Evolutionary conservation across 495 filamentous ascomycete species (phyloP).

Genomic region (Choiromyces venosus): DNA sequence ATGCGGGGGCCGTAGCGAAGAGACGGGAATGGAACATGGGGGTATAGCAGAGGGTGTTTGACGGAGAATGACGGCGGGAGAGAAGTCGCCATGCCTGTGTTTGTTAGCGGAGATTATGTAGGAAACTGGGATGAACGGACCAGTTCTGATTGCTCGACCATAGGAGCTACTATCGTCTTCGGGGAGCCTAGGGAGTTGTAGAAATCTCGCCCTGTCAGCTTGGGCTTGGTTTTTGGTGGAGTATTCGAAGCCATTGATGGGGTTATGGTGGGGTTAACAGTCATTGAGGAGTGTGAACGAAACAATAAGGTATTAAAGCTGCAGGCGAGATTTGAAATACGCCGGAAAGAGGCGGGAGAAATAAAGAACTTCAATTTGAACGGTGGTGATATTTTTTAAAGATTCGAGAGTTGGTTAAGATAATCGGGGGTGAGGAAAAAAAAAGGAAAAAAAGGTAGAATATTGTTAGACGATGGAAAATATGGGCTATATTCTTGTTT

Average conservation of each 20-base stretch:
- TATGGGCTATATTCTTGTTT: no score
- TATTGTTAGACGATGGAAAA: neutral
- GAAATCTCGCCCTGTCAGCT: conserved; percentile 78
- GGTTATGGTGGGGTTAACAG: neutral
- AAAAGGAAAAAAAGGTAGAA: neutral
- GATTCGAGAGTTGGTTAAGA: conserved; percentile 22
- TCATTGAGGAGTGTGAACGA: conserved; percentile 3
- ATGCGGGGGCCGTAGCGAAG: conserved; percentile 66
- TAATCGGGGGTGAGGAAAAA: conserved; percentile 9
- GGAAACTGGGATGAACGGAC: conserved; percentile 50
- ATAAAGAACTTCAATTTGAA: conserved; percentile 16
- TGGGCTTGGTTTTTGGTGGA: conserved; percentile 44
- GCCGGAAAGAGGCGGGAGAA: conserved; percentile 24
- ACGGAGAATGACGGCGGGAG: conserved; percentile 77
- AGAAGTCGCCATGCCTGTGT: conserved; percentile 88
- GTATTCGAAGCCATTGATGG: neutral
- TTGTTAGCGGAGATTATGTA: conserved; percentile 36
- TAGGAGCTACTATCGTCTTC: conserved; percentile 84
- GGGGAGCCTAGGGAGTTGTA: conserved; percentile 91
- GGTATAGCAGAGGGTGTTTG: conserved; percentile 69
- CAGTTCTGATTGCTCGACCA: conserved; percentile 98
- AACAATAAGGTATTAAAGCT: neutral
- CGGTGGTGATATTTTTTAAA: conserved; percentile 18
- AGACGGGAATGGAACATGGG: conserved; percentile 93
- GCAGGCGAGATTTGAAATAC: neutral